A percentile compares a stretch with the other conserved stretches of the same genome.
phyloP scores from a whole-genome alignment of 148 eudicot species.

The Vaccinium darrowii region DNA sequence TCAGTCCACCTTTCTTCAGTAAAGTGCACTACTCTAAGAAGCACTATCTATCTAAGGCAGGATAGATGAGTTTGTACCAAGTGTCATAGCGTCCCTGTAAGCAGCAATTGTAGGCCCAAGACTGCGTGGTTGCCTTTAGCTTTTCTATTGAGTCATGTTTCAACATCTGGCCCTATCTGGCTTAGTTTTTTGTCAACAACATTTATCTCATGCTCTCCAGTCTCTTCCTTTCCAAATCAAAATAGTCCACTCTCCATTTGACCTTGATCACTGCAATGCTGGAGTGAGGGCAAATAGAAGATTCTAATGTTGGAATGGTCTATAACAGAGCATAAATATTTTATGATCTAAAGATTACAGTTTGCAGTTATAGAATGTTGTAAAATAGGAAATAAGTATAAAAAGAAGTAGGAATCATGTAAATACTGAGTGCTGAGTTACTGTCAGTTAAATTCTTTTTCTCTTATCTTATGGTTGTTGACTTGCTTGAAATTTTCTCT shows the following conservation, averaged over 20 bases:
- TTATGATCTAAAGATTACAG: not conserved
- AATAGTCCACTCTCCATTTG: not conserved
- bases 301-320: not conserved
- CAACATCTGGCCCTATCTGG: not conserved
- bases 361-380: not conserved
- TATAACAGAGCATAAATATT: not conserved
- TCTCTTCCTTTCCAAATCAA: not conserved
- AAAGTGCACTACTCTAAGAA: not conserved
- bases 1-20: not conserved
- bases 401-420: not conserved
- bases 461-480: not conserved
- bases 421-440: not conserved
- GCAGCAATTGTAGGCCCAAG: not conserved
- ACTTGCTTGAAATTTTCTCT: not conserved
- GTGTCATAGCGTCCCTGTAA: not conserved
- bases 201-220: not conserved
- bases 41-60: not conserved
- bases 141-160: not conserved
- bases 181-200: not conserved
- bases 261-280: not conserved
- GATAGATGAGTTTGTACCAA: not conserved
- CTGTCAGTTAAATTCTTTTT: not conserved
- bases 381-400: not conserved
- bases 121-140: not conserved
- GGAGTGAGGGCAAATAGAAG: not conserved